Conservation (phyloP, 257 asterid species). For the Forsythia suspensa region DNA sequence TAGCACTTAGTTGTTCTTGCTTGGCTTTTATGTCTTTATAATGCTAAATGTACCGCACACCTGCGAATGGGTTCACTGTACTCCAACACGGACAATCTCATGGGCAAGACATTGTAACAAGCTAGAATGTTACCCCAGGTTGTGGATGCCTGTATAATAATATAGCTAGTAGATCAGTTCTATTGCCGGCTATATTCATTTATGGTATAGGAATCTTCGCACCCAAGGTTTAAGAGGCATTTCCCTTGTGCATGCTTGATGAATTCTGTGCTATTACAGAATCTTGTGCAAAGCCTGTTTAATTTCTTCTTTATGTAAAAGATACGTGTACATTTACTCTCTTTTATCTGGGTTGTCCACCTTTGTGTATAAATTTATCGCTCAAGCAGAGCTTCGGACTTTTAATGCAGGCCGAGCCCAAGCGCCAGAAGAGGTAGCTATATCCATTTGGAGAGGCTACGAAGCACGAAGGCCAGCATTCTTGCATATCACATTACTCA, state of each 20-base stretch:
- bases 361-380: neutral
- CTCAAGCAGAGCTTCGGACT: neutral
- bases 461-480: constrained; percentile 3
- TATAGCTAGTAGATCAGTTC: too few relatives aligned
- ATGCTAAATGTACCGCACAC: neutral
- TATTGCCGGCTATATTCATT: neutral
- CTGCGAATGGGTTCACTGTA: neutral
- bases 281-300: neutral
- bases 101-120: neutral
- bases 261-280: neutral
- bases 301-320: neutral
- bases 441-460: neutral
- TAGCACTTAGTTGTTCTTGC: neutral
- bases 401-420: constrained; percentile 38
- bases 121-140: neutral
- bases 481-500: constrained; percentile 6
- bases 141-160: too few relatives aligned
- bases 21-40: neutral
- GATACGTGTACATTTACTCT: neutral
- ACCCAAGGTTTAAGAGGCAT: neutral
- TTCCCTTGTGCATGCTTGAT: neutral
- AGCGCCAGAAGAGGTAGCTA: constrained; percentile 53
- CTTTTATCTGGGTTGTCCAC: neutral
- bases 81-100: neutral
- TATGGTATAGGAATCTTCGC: neutral